These are phyloP conservation scores for Antonospora locustae DNA, from an alignment of 371 early-diverging fungal genomes.

Conservation along the genomic window DNA sequence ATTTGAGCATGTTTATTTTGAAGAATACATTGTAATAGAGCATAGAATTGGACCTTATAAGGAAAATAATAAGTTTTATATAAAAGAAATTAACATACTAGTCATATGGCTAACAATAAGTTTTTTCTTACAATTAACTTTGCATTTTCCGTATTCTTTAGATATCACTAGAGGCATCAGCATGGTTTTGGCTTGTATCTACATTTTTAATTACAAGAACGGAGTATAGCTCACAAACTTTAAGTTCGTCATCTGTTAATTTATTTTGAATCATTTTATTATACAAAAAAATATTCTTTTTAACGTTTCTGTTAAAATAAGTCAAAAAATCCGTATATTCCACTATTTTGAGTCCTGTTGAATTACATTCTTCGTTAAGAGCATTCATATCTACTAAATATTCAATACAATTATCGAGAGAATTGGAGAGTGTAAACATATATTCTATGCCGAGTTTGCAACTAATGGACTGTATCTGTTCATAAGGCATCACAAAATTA, in stretches of 20 bases:
- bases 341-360: constrained; percentile 24
- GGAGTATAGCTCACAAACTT: constrained; percentile 47
- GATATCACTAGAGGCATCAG: too few species aligned
- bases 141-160: too few species aligned
- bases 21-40: too few species aligned
- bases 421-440: constrained; percentile 46
- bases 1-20: too few species aligned
- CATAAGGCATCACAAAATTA: constrained; percentile 24
- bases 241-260: constrained; percentile 32
- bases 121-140: too few species aligned
- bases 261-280: constrained; percentile 21
- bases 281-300: constrained; percentile 13
- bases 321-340: constrained; percentile 30
- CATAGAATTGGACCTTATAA: too few species aligned
- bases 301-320: constrained; percentile 25
- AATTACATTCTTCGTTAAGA: constrained; percentile 19
- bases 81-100: too few species aligned
- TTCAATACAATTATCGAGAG: constrained; percentile 49
- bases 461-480: not conserved
- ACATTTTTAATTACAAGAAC: constrained; percentile 44
- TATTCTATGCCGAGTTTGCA: constrained; percentile 25
- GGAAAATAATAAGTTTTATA: too few species aligned
- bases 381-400: constrained; percentile 42
- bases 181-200: too few species aligned
- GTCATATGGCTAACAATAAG: too few species aligned